Evolutionary conservation across 2,329 filamentous ascomycete genomes (phyloP).

Genomic region (Verticillium nubilum): DNA sequence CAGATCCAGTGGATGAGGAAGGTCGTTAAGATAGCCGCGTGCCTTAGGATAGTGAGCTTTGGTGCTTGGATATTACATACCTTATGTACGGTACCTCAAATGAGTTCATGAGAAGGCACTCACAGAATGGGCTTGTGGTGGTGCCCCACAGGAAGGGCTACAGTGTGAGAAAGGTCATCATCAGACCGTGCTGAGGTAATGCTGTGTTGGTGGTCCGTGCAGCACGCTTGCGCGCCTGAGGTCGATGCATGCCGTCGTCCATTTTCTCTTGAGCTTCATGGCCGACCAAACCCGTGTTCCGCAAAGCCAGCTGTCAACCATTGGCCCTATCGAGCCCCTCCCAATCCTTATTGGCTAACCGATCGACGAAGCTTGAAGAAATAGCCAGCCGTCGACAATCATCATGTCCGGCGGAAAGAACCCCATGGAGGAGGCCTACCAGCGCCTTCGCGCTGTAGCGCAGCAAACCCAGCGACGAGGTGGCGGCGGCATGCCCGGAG

Average conservation of each 20-base stretch:
- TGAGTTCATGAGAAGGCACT: no score
- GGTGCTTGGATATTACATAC: no score
- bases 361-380: neutral
- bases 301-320: neutral
- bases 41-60: no score
- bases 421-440: conserved; percentile 45
- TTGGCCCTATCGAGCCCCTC: neutral
- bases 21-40: no score
- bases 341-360: neutral
- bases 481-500: conserved; percentile 33
- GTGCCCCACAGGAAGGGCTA: neutral
- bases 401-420: conserved; percentile 17
- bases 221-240: neutral
- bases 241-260: neutral
- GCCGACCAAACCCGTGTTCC: neutral
- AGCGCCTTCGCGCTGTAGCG: conserved; percentile 43
- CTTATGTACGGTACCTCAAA: no score
- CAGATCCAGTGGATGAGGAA: no score
- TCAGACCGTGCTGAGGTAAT: neutral
- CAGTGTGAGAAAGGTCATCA: neutral
- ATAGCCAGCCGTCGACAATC: neutral
- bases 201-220: neutral
- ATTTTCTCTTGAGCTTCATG: neutral
- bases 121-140: neutral
- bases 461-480: conserved; percentile 32